A percentile compares a stretch with the other conserved stretches of the same genome.
These are phyloP conservation scores for Lepidopterella palustris DNA, from an alignment of 495 filamentous ascomycete genomes.

Conservation along the genomic window DNA sequence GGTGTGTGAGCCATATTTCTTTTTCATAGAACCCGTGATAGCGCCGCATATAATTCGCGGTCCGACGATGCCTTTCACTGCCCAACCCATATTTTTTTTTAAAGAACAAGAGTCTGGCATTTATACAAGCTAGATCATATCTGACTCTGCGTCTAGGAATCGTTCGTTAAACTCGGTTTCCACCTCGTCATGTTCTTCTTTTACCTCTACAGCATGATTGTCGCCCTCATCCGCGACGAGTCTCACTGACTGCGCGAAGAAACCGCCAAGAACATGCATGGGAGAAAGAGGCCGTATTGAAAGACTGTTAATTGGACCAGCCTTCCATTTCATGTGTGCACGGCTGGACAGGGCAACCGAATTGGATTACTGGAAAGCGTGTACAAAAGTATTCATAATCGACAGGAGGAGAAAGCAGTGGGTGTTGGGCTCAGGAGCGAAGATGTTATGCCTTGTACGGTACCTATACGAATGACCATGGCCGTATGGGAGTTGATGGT, in stretches of 20 bases:
- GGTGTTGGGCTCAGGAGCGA: too few species aligned
- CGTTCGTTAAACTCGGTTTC: constrained; percentile 98
- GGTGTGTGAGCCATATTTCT: constrained; percentile 46
- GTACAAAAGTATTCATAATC: neutral
- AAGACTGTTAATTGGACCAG: neutral
- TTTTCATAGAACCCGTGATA: neutral
- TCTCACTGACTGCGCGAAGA: constrained; percentile 57
- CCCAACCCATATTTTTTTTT: too few species aligned
- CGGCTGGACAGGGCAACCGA: neutral
- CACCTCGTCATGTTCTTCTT: constrained; percentile 99
- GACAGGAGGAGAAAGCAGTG: too few species aligned
- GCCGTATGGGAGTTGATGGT: neutral
- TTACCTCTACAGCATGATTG: constrained; percentile 99
- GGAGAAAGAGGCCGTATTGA: constrained; percentile 1
- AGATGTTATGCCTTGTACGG: neutral
- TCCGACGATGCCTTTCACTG: neutral
- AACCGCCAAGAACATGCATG: constrained; percentile 25
- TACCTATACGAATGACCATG: neutral
- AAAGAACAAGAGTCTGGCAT: too few species aligned
- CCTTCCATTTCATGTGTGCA: neutral
- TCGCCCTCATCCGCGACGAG: constrained; percentile 94
- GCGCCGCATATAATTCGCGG: neutral
- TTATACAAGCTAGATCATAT: neutral
- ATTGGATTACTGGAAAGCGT: neutral
- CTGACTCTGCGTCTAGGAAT: constrained; percentile 60